Evolutionary conservation across 768 basidiomycete genomes (phyloP).

Genomic region (Leccinum olivaceopallidum): DNA sequence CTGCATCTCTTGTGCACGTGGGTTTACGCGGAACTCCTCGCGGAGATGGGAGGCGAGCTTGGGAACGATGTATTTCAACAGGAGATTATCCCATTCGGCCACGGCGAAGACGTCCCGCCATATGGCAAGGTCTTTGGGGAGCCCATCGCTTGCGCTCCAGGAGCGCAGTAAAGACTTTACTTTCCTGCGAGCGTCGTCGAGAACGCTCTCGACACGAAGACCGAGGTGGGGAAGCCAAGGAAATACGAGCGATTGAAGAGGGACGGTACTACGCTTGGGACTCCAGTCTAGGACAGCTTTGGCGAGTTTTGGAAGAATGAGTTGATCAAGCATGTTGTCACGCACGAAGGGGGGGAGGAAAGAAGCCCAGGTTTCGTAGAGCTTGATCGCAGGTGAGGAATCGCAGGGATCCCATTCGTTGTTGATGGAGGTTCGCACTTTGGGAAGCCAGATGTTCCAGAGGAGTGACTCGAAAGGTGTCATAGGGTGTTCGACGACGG

Average conservation of each 20-base stretch:
- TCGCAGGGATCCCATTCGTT: slow-evolving; percentile 87
- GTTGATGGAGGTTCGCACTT: slow-evolving; percentile 90
- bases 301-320: slow-evolving; percentile 90
- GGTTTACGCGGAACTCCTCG: slow-evolving; percentile 87
- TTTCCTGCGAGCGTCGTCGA: slow-evolving; percentile 86
- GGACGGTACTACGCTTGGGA: slow-evolving; percentile 51
- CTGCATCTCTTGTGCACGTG: slow-evolving; percentile 84
- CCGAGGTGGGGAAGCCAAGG: slow-evolving; percentile 95
- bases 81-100: slow-evolving; percentile 86
- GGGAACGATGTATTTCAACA: slow-evolving; percentile 90
- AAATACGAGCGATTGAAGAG: slow-evolving; percentile 83
- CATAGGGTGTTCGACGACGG: slow-evolving; percentile 64
- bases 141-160: slow-evolving; percentile 71
- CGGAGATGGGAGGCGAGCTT: slow-evolving; percentile 84
- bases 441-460: slow-evolving; percentile 96
- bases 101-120: slow-evolving; percentile 88
- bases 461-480: slow-evolving; percentile 92
- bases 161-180: slow-evolving; percentile 73
- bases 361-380: slow-evolving; percentile 87
- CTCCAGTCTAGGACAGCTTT: slow-evolving; percentile 86
- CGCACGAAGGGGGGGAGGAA: slow-evolving; percentile 89
- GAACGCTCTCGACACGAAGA: slow-evolving; percentile 75
- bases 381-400: slow-evolving; percentile 71
- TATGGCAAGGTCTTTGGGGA: slow-evolving; percentile 70
- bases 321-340: slow-evolving; percentile 95